phyloP scores from a whole-genome alignment of 257 asterid species.

The Voacanga thouarsii region DNA sequence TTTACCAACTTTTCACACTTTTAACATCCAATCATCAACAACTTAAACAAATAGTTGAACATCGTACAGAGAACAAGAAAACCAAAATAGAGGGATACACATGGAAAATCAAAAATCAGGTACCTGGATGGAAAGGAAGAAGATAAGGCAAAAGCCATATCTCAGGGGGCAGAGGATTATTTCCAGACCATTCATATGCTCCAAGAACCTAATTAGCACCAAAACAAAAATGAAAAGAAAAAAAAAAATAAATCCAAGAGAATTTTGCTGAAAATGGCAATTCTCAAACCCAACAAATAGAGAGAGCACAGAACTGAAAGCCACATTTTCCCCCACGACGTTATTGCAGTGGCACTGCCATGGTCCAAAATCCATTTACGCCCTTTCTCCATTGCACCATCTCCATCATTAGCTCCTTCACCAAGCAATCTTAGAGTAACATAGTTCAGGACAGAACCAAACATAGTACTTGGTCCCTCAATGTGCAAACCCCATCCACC shows the following conservation, averaged over 20 bases:
- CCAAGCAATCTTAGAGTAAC: constrained; percentile 95
- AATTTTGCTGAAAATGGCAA: not conserved
- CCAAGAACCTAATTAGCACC: constrained; percentile 76
- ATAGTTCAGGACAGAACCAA: constrained; percentile 87
- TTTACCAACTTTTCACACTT: not conserved
- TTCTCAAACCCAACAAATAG: constrained; percentile 3
- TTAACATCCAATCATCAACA: not conserved
- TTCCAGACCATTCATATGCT: constrained; percentile 95
- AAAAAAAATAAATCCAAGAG: constrained; percentile 10
- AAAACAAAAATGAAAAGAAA: constrained; percentile 6
- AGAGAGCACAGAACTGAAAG: constrained; percentile 66
- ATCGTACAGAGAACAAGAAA: not conserved
- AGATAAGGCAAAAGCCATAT: constrained; percentile 87
- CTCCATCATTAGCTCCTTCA: constrained; percentile 89
- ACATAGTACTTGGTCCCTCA: constrained; percentile 99
- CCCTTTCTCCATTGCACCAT: constrained; percentile 93
- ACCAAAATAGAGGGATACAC: not conserved
- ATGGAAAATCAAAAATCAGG: constrained; percentile 7
- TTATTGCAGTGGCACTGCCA: constrained; percentile 89
- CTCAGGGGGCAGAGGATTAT: constrained; percentile 99
- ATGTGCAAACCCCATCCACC: constrained; percentile 99
- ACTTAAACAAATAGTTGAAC: not conserved
- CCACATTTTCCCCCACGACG: constrained; percentile 99
- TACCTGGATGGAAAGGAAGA: constrained; percentile 97
- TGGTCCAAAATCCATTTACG: constrained; percentile 86